These are phyloP conservation scores for Copromyces sp. DNA, from an alignment of 495 filamentous ascomycete species.

Conservation along the genomic window DNA sequence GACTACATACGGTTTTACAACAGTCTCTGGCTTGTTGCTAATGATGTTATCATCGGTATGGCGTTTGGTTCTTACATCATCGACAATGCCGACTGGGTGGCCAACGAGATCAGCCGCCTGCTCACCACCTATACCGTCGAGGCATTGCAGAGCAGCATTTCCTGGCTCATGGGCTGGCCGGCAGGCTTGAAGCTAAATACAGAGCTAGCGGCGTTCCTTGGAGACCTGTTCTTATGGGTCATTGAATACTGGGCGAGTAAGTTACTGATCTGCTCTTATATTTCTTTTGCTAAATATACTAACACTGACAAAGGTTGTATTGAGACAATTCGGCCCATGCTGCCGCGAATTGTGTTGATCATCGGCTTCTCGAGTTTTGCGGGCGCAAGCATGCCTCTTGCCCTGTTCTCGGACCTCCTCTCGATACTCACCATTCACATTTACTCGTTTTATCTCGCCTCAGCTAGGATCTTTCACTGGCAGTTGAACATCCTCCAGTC, in stretches of 20 bases:
- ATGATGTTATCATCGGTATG: constrained; percentile 98
- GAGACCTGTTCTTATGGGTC: constrained; percentile 93
- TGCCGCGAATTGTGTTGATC: constrained; percentile 83
- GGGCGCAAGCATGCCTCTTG: constrained; percentile 93
- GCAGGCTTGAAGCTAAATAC: constrained; percentile 96
- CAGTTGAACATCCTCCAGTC: constrained; percentile 93
- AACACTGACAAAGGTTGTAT: constrained; percentile 48
- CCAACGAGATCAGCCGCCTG: constrained; percentile 66
- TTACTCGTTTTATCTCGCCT: constrained; percentile 94
- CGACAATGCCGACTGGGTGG: constrained; percentile 82
- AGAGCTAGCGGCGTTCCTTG: constrained; percentile 85
- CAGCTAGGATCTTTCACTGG: constrained; percentile 95
- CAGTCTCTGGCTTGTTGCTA: constrained; percentile 95
- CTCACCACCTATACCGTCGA: constrained; percentile 78
- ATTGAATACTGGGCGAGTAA: constrained; percentile 91
- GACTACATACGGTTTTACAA: constrained; percentile 99
- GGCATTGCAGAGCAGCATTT: constrained; percentile 79
- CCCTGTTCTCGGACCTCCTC: constrained; percentile 87
- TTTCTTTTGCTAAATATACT: neutral
- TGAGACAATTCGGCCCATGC: constrained; percentile 58
- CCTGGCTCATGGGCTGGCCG: constrained; percentile 95
- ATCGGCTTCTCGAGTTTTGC: constrained; percentile 93
- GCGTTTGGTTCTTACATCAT: constrained; percentile 94
- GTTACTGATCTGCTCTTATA: constrained; percentile 18
- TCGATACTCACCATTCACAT: constrained; percentile 92